These are phyloP conservation scores for Schwanniomyces occidentalis DNA, from an alignment of 805 yeast species.

Conservation along the genomic window DNA sequence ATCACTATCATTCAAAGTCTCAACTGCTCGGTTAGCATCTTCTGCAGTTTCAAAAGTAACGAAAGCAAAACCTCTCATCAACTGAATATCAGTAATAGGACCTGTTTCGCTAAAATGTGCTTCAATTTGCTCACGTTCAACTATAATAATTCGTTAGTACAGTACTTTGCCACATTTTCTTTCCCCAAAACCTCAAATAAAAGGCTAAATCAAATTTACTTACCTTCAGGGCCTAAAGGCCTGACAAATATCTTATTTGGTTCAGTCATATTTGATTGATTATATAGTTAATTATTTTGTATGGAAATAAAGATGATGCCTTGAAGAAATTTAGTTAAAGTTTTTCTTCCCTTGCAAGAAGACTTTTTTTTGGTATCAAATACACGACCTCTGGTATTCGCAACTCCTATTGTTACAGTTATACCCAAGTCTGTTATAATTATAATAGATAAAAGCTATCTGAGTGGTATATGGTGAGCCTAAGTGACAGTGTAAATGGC, in stretches of 20 bases:
- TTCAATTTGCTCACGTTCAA: conserved; percentile 56
- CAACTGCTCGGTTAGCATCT: conserved; percentile 51
- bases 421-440: too few relatives aligned
- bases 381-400: too few relatives aligned
- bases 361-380: too few relatives aligned
- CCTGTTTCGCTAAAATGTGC: conserved; percentile 69
- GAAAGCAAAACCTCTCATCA: conserved; percentile 84
- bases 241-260: conserved; percentile 51
- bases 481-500: too few relatives aligned
- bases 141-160: conserved; percentile 29
- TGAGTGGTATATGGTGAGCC: too few relatives aligned
- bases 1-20: conserved; percentile 44
- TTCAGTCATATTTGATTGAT: conserved; percentile 18
- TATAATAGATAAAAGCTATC: too few relatives aligned
- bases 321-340: too few relatives aligned
- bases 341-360: too few relatives aligned
- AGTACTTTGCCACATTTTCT: not conserved
- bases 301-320: too few relatives aligned
- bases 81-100: conserved; percentile 63
- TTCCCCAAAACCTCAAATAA: not conserved
- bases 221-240: conserved; percentile 58
- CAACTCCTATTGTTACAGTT: too few relatives aligned
- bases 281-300: not conserved
- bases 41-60: conserved; percentile 76
- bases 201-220: conserved; percentile 11